Base-by-base conservation (phyloP, 805 yeast genomes). In the Ogataea sp. region DNA sequence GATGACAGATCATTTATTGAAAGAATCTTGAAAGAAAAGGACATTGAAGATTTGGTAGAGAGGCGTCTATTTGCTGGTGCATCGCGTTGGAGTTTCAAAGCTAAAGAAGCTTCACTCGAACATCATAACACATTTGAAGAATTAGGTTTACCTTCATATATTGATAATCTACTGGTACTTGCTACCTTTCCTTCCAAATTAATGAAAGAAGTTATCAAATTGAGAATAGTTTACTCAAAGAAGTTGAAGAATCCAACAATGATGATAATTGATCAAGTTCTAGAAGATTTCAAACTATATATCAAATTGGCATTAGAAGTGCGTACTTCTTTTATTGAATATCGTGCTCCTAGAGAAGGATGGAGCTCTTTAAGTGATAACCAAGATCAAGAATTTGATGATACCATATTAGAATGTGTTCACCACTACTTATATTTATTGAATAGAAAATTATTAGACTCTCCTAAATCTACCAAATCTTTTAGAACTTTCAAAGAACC, bases 211-310 rank as follows among this genome's bases (percentile, higher is more conserved):
- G 73, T 86, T 38, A 81, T 89, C 32, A 71, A 72, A 27, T 73
- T 84, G 32, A 71, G 97, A 47, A 65, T 90, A 34, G 65, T 71
- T 2, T 88, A 85, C 55, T 95, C 97, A 2, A 70, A 74, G 56
- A 83, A 82, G 52, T 62, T 90, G 36, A 76, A 73, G 38, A 83
- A 82, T 50, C 96, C 96, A 2, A 88, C 97, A 0, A 76, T 89
- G 78, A 83, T 87, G 88, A 85, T 87, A 80, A 85, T 93, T 49
- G 98, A 93, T 59, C 96, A 90, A 61, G 82, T 87, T 73, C 74
- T 90, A 44, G 88, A 78, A 34, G 95, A 87, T 56, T 83, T 90
- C 55, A 80, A 80, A 48, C 71, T 80, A 2, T 87, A 86, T 55
- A 74, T 90, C 41, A 71, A 75, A 36, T 65, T 88, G 26, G 89